Conservation (phyloP, 495 filamentous ascomycete genomes). For the Hypoxylon intermedium region DNA sequence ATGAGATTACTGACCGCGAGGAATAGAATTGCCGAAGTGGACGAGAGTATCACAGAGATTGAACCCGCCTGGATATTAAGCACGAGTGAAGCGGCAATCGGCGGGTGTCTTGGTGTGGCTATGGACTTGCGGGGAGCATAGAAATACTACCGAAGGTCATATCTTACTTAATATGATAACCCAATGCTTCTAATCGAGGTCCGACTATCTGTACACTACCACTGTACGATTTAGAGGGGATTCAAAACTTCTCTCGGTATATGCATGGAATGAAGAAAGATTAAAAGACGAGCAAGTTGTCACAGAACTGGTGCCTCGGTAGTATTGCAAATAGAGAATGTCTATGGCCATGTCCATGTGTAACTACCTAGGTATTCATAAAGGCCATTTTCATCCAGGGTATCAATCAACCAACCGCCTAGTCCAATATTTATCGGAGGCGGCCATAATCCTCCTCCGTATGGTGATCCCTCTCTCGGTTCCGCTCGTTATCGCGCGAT, state of each 20-base stretch:
- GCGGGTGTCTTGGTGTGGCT: too few species aligned
- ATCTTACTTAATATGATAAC: background rate
- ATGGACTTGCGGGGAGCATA: background rate
- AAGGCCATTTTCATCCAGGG: constrained; percentile 12
- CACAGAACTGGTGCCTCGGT: background rate
- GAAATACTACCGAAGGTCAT: background rate
- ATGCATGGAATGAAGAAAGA: background rate
- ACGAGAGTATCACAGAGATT: constrained; percentile 90
- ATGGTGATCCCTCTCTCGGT: constrained; percentile 37
- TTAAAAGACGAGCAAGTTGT: background rate
- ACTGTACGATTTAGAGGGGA: constrained; percentile 11
- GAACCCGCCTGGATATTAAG: constrained; percentile 92
- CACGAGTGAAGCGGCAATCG: background rate
- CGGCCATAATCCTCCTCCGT: constrained; percentile 59
- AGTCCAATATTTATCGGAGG: constrained; percentile 47
- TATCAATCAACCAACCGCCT: constrained; percentile 16
- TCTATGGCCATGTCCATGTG: constrained; percentile 3
- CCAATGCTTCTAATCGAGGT: constrained; percentile 6
- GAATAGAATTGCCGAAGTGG: constrained; percentile 89
- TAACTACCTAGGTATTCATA: too few species aligned
- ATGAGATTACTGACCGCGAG: constrained; percentile 31
- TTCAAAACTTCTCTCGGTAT: constrained; percentile 15
- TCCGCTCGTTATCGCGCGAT: constrained; percentile 62
- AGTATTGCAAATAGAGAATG: background rate
- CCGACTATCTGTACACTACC: constrained; percentile 21